Conservation (phyloP, 257 asterid genomes). For the Solanum piurae region DNA sequence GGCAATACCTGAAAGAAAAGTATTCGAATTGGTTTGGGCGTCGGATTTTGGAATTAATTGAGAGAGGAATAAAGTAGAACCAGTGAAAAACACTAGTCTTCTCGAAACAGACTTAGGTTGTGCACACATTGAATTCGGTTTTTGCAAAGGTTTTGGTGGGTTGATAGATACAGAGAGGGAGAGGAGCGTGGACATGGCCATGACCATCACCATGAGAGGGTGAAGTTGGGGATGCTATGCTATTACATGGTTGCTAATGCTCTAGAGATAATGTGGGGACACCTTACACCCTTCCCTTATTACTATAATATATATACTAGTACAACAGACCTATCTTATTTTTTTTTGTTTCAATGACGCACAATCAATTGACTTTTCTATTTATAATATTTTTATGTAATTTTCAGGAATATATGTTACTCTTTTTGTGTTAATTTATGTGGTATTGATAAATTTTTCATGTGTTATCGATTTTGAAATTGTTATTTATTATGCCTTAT, state of each 20-base stretch:
- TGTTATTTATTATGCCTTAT: background rate
- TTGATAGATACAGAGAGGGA: slow-evolving; percentile 13
- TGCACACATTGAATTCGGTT: background rate
- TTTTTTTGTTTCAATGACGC: too few species aligned
- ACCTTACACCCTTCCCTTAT: background rate
- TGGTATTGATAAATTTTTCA: too few species aligned
- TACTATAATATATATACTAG: too few species aligned
- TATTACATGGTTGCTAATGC: background rate
- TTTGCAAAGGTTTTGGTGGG: slow-evolving; percentile 21
- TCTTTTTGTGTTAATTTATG: too few species aligned
- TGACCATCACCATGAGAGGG: slow-evolving; percentile 21
- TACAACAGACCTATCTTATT: background rate
- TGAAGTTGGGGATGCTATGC: background rate
- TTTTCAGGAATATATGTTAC: too few species aligned
- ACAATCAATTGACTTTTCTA: too few species aligned
- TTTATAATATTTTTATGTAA: too few species aligned
- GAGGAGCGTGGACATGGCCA: slow-evolving; percentile 25
- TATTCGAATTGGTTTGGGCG: slow-evolving; percentile 25
- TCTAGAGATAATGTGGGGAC: slow-evolving; percentile 18
- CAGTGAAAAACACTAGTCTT: slow-evolving; percentile 35
- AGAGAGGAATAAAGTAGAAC: slow-evolving; percentile 21
- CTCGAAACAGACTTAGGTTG: slow-evolving; percentile 18
- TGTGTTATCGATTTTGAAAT: too few species aligned
- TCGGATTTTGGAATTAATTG: slow-evolving; percentile 20
- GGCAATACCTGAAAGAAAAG: slow-evolving; percentile 65